Evolutionary conservation across 352 stramenopile species (phyloP), one percentile per base, ranked within the genome.

Genomic region (Saprolegnia parasitica): DNA sequence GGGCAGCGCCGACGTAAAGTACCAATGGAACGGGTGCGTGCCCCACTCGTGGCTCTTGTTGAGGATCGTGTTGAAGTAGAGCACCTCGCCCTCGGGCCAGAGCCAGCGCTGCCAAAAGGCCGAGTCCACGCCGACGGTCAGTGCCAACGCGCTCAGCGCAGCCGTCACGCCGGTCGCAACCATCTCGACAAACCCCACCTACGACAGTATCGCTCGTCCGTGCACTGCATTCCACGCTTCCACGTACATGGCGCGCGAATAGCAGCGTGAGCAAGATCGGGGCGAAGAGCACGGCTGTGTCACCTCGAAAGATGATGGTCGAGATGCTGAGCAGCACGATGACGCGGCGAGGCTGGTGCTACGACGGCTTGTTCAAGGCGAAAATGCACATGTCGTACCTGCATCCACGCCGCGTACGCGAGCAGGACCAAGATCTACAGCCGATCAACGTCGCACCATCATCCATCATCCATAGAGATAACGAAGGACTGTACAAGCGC

Each of bases 31-130:
- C 16, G 97, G 94, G 64, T 83, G 93, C 37, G 96, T 91, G 26
- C 98, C 98, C 96, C 96, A 99, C 72, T 99, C 95, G 62, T 86
- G 88, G 58, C 92, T 99, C 70, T 97, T 98, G 78, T 99, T 99
- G 57, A 98, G 78, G 49, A 99, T 82, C 0, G 96, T 97, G 54
- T 95, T 95, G 74, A 98, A 99, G 77, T 94, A 99, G 32, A 99
- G 85, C 10, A 99, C 98, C 65, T 96, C 88, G 32, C 96, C 96
- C 72, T 99, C 98, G n/a, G 98, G 96, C 96, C 97, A 99, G 23
- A 99, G 74, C 89, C 81, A 96, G 10, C 88, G 84, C 72, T 87
- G 82, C 78, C 96, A 99, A 70, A 99, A 94, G 71, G 94, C 85
- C 54, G 92, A 98, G 74, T 99, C 97, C 1, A 99, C 74, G 15